Evolutionary conservation across 495 filamentous ascomycete genomes (phyloP), one percentile per base, ranked within the genome.

Genomic region (Terfezia boudieri): DNA sequence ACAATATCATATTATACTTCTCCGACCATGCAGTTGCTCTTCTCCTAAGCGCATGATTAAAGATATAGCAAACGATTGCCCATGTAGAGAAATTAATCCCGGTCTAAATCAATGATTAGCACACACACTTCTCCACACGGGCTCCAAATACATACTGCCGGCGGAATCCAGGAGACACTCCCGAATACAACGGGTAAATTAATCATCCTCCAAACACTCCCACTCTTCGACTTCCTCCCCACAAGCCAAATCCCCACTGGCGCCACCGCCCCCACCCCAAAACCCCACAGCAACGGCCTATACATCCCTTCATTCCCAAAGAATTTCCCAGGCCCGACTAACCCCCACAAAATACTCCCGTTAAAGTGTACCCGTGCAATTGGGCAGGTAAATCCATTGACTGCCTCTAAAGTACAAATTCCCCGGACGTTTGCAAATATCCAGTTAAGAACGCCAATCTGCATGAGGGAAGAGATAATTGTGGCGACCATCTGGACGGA

Each of bases 331-430:
- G 84, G 84, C 0, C 85, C 85, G 36, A 90, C 82, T 17, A 89
- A 83, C 35, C 86, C 86, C 86, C 86, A 93, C 26, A 93, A 73
- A 50, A 93, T 83, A 57, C 77, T 82, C 8, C 86, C 84, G 67
- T 89, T 89, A 72, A 90, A 93, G 69, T 90, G 84, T 4, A 92
- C 86, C 16, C 82, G 78, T 3, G 84, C 86, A 51, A 89, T 80
- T 12, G 86, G 86, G 59, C 86, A 93, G 26, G 80, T 86, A 66
- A 92, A 92, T 14, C 84, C 83, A 64, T 90, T 86, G 60, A 86
- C 72, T 38, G 84, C 84, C 52, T 81, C 65, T 0, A 79, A 73
- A 0, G 83, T 87, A 67, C 86, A 93, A 51, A 93, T 76, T 11
- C 77, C 75, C 1, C 77, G 77, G 35, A 92, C 79, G 65, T 86